Evolutionary conservation across 306 rosid genomes (phyloP).

Genomic region (Quercus agrifolia): DNA sequence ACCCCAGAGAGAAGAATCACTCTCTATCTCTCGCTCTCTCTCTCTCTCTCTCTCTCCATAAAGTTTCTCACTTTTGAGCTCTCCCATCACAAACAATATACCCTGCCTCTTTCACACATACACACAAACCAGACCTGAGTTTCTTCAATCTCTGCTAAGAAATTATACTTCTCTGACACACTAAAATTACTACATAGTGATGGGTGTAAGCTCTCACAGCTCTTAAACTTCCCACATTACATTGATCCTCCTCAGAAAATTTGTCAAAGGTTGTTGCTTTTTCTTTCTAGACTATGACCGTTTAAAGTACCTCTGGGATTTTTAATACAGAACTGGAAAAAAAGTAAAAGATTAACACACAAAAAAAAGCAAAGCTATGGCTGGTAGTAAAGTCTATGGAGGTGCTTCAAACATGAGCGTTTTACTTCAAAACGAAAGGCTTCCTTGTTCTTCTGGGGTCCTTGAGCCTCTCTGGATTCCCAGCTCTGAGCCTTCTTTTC

Average conservation of each 20-base stretch:
- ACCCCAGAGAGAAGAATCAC: slow-evolving; percentile 41
- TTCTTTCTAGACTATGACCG: slow-evolving; percentile 11
- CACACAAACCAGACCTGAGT: slow-evolving; percentile 9
- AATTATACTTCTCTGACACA: slow-evolving; percentile 23
- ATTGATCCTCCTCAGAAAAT: slow-evolving; percentile 11
- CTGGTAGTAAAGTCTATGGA: slow-evolving; percentile 44
- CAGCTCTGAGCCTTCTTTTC: slow-evolving; percentile 49
- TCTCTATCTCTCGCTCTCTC: slow-evolving; percentile 14
- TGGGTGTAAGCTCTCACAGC: slow-evolving; percentile 37
- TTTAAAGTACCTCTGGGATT: slow-evolving; percentile 6
- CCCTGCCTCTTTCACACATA: neutral
- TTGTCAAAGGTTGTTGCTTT: neutral
- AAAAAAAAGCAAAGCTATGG: slow-evolving; percentile 27
- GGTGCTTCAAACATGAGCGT: slow-evolving; percentile 41
- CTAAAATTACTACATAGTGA: slow-evolving; percentile 10
- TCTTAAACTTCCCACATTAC: slow-evolving; percentile 53
- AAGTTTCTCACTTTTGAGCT: slow-evolving; percentile 25
- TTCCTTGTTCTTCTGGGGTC: slow-evolving; percentile 53
- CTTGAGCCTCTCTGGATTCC: slow-evolving; percentile 65
- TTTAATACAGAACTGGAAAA: neutral
- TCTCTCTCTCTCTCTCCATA: slow-evolving; percentile 10
- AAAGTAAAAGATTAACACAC: neutral
- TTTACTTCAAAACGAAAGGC: slow-evolving; percentile 47
- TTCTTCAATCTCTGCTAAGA: slow-evolving; percentile 3
- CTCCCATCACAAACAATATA: neutral